Percentiles rank a stretch among this genome's conserved stretches.
Conservation (phyloP, 306 rosid genomes). For the Ziziphus jujuba region DNA sequence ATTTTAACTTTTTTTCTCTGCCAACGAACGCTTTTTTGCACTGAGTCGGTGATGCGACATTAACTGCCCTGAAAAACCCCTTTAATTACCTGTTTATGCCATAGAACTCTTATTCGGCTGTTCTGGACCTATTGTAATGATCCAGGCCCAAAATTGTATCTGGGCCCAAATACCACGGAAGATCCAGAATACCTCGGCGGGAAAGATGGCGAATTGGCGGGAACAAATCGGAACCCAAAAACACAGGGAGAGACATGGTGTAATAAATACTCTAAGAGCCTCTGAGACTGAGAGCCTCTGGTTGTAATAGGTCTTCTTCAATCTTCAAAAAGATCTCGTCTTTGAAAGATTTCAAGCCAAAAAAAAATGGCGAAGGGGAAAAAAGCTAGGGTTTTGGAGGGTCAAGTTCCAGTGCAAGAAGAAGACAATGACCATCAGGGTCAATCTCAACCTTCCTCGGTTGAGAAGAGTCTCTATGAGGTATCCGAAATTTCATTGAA, state of each 20-base stretch:
- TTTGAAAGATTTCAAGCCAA: neutral
- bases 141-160: neutral
- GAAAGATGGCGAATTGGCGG: constrained; percentile 28
- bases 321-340: neutral
- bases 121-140: neutral
- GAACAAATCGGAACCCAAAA: constrained; percentile 13
- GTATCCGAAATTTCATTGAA: constrained; percentile 12
- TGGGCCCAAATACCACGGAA: neutral
- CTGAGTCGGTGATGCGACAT: constrained; percentile 24
- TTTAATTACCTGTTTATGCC: constrained; percentile 3
- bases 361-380: constrained; percentile 55
- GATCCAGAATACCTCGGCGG: neutral
- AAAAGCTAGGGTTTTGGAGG: constrained; percentile 61
- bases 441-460: constrained; percentile 24
- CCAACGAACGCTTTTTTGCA: constrained; percentile 32
- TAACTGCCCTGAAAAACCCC: neutral
- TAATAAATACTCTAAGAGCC: neutral
- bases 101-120: neutral
- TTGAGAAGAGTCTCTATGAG: constrained; percentile 56
- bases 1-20: neutral
- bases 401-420: constrained; percentile 29
- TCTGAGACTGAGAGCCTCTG: neutral
- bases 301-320: neutral
- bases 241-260: neutral
- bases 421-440: constrained; percentile 19